phyloP scores from a whole-genome alignment of 169 alveolate genomes.

The Theileria orientalis region DNA sequence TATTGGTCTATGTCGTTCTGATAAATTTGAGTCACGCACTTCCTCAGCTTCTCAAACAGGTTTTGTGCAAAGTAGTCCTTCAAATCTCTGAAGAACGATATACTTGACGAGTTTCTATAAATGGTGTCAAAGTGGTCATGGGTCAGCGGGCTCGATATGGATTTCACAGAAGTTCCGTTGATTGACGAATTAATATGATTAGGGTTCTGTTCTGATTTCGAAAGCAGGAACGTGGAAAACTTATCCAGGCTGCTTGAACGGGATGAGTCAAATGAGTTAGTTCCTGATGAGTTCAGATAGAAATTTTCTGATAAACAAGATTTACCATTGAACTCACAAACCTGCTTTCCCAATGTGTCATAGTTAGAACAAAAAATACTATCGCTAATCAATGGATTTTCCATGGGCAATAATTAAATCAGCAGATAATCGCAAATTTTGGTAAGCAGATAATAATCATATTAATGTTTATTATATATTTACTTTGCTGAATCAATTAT shows the following conservation, averaged over 20 bases:
- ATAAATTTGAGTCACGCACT: constrained; percentile 33
- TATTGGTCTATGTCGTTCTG: constrained; percentile 15
- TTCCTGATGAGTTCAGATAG: too few species aligned
- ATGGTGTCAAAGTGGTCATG: background rate
- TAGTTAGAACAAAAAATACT: background rate
- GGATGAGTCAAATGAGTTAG: background rate
- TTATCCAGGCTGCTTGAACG: background rate
- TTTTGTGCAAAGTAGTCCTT: constrained; percentile 39
- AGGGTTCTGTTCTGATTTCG: background rate
- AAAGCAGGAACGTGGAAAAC: background rate
- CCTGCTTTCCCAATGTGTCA: background rate
- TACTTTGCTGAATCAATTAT: too few species aligned
- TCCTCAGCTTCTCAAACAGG: constrained; percentile 34
- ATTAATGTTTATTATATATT: too few species aligned
- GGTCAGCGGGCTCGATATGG: too few species aligned
- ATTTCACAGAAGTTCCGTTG: too few species aligned
- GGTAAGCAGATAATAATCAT: too few species aligned
- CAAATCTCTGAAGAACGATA: constrained; percentile 36
- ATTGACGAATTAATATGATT: too few species aligned
- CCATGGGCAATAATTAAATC: background rate
- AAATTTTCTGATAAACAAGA: too few species aligned
- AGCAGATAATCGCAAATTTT: background rate
- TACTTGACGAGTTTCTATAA: background rate
- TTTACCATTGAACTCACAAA: background rate
- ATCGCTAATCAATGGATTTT: background rate